Conservation (phyloP, 139 green algal genomes). For the Closterium sp. region DNA sequence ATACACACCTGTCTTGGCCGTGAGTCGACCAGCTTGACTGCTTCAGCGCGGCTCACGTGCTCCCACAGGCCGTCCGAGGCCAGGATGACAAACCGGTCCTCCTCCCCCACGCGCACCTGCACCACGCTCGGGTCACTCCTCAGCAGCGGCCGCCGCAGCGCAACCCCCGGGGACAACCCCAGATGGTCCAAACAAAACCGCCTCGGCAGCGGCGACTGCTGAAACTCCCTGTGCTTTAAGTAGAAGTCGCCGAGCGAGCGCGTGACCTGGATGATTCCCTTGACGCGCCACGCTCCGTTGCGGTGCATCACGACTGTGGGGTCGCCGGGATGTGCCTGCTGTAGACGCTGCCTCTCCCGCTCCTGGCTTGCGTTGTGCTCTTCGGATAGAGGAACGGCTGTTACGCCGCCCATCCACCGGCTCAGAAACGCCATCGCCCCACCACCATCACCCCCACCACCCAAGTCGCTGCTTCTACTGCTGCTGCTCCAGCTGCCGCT, state of each 20-base stretch:
- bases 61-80: constrained; percentile 32
- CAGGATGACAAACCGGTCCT: constrained; percentile 30
- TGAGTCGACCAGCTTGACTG: constrained; percentile 11
- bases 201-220: background rate
- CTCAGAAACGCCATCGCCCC: background rate
- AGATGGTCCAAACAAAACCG: background rate
- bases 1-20: background rate
- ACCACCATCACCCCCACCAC: background rate
- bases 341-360: background rate
- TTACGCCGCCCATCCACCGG: background rate
- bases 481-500: background rate
- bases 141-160: background rate
- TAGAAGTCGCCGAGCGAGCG: constrained; percentile 31
- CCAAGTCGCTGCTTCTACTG: background rate
- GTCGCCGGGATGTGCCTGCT: background rate
- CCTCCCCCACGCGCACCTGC: background rate
- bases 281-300: constrained; percentile 17
- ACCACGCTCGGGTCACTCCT: background rate
- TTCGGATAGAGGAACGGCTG: constrained; percentile 14
- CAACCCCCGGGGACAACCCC: background rate
- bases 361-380: constrained; percentile 29
- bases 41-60: constrained; percentile 19
- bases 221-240: constrained; percentile 30
- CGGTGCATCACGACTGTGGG: constrained; percentile 12
- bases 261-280: constrained; percentile 29